Evolutionary conservation across 345 rosid genomes (phyloP).

Genomic region (Atalantia buxifolia): DNA sequence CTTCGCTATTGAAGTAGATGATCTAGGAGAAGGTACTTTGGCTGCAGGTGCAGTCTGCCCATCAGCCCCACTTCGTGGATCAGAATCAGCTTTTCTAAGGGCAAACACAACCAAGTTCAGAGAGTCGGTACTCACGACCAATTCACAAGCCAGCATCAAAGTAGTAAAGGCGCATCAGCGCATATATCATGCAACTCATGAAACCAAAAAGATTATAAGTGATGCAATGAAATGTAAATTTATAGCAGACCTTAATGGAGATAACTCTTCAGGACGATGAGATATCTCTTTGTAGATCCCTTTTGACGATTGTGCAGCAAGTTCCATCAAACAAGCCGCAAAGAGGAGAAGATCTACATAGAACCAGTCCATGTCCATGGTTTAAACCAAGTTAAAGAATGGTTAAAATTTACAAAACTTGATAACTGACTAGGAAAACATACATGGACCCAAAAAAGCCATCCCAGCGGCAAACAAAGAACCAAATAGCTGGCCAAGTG

Average conservation of each 20-base stretch:
- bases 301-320: slow-evolving; percentile 85
- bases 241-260: slow-evolving; percentile 57
- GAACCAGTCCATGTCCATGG: slow-evolving; percentile 7
- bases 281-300: slow-evolving; percentile 60
- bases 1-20: slow-evolving; percentile 39
- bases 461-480: slow-evolving; percentile 77
- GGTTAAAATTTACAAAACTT: slow-evolving; percentile 10
- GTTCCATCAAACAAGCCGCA: slow-evolving; percentile 86
- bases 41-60: slow-evolving; percentile 32
- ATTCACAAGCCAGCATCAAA: background rate
- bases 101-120: slow-evolving; percentile 23
- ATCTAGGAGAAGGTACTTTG: slow-evolving; percentile 41
- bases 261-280: slow-evolving; percentile 59
- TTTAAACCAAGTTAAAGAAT: slow-evolving; percentile 11
- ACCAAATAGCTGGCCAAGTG: slow-evolving; percentile 95
- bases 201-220: background rate
- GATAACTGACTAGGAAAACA: slow-evolving; percentile 20
- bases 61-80: slow-evolving; percentile 37
- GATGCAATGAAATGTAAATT: background rate
- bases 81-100: slow-evolving; percentile 42
- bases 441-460: slow-evolving; percentile 95
- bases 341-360: slow-evolving; percentile 69
- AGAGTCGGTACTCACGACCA: background rate
- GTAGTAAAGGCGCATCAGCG: background rate
- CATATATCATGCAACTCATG: background rate